A percentile compares a stretch with the other conserved stretches of the same genome.
Evolutionary conservation across 1,284 basidiomycete genomes (phyloP).

Genomic region (Malassezia slooffiae): DNA sequence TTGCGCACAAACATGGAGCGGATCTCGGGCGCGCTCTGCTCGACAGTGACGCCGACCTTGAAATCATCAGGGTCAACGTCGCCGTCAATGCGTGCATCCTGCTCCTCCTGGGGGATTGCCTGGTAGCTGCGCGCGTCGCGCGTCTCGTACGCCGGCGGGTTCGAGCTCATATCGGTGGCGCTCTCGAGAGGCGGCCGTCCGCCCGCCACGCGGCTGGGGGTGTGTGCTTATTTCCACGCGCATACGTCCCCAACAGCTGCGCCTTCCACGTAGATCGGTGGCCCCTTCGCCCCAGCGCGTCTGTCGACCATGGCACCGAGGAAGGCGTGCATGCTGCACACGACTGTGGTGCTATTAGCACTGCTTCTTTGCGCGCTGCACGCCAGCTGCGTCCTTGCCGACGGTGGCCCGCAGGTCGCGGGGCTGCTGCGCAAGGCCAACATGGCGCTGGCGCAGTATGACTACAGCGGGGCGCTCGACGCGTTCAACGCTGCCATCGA

Average conservation of each 20-base stretch:
- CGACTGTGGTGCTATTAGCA: too few species aligned
- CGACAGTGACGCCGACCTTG: slow-evolving; percentile 42
- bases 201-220: too few species aligned
- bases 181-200: too few species aligned
- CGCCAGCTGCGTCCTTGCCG: too few species aligned
- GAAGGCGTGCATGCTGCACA: too few species aligned
- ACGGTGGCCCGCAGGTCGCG: background rate
- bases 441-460: slow-evolving; percentile 26
- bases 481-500: slow-evolving; percentile 32
- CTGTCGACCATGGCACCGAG: too few species aligned
- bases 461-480: slow-evolving; percentile 30
- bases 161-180: too few species aligned
- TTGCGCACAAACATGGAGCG: slow-evolving; percentile 39
- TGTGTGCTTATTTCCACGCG: too few species aligned
- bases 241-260: background rate
- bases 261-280: background rate
- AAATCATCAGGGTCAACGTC: slow-evolving; percentile 41
- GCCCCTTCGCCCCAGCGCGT: too few species aligned
- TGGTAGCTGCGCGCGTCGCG: slow-evolving; percentile 5
- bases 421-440: slow-evolving; percentile 22
- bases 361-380: too few species aligned
- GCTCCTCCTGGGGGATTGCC: slow-evolving; percentile 15
- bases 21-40: slow-evolving; percentile 40
- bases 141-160: slow-evolving; percentile 5
- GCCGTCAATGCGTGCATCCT: slow-evolving; percentile 15